Evolutionary conservation across 192 early-diverging fungal genomes (phyloP).

Genomic region (Gaertneriomyces sp.): DNA sequence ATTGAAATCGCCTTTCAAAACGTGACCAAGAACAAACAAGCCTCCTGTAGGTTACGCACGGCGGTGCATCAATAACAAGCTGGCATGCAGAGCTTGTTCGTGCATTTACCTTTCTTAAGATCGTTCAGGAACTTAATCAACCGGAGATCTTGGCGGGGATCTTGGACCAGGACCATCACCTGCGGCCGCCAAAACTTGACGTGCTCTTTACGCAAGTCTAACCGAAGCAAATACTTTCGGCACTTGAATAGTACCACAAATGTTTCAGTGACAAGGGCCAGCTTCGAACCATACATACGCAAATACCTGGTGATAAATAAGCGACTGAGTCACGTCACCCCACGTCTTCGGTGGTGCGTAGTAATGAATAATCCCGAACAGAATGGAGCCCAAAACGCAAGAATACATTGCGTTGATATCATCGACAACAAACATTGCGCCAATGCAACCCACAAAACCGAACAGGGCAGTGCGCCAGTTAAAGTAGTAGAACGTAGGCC

Average conservation of each 20-base stretch:
- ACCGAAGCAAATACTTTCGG: conserved; percentile 19
- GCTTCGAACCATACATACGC: background rate
- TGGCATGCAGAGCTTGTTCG: background rate
- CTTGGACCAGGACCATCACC: conserved; percentile 24
- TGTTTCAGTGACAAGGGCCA: too few relatives aligned
- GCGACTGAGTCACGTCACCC: conserved; percentile 21
- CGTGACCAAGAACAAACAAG: conserved; percentile 13
- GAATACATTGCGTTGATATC: conserved; percentile 22
- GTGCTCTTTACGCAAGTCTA: conserved; percentile 22
- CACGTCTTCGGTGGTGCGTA: conserved; percentile 19
- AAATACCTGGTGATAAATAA: conserved; percentile 12
- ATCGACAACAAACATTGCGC: conserved; percentile 24
- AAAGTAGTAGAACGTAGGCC: conserved; percentile 21
- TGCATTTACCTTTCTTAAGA: too few relatives aligned
- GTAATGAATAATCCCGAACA: conserved; percentile 20
- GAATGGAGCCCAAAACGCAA: conserved; percentile 7
- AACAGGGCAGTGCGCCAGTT: conserved; percentile 19
- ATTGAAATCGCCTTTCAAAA: conserved; percentile 19
- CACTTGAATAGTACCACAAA: background rate
- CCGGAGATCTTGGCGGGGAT: conserved; percentile 17
- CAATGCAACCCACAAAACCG: conserved; percentile 18
- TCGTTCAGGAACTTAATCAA: conserved; percentile 4
- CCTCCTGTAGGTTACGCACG: conserved; percentile 2
- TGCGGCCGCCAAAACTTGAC: conserved; percentile 29
- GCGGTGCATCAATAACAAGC: background rate